Evolutionary conservation across 768 basidiomycete genomes (phyloP).

Genomic region (Leccinellum albellum): DNA sequence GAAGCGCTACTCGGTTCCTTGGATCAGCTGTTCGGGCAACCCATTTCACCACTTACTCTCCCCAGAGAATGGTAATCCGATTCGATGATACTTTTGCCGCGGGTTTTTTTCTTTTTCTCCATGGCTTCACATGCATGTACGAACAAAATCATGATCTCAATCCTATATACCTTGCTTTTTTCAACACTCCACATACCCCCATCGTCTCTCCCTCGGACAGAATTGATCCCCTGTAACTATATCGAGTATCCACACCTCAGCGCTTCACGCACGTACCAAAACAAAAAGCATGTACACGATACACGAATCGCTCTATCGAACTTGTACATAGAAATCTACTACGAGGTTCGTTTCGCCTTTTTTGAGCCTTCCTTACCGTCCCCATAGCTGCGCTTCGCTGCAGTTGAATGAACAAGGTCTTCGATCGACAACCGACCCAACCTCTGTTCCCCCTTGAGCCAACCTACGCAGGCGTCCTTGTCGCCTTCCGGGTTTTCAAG

Average conservation of each 20-base stretch:
- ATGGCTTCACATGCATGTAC: conserved; percentile 3
- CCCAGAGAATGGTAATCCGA: conserved; percentile 13
- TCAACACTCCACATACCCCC: background rate
- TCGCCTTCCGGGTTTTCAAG: conserved; percentile 67
- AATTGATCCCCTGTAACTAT: conserved; percentile 14
- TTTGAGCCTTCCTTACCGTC: conserved; percentile 22
- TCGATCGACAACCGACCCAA: conserved; percentile 42
- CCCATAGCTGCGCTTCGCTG: conserved; percentile 25
- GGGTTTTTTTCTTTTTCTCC: background rate
- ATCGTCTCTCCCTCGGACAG: conserved; percentile 1
- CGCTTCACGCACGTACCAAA: background rate
- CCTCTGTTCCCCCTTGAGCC: conserved; percentile 57
- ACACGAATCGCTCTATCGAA: background rate
- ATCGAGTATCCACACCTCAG: conserved; percentile 13
- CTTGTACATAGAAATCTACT: background rate
- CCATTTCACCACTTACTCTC: conserved; percentile 23
- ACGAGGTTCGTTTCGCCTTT: conserved; percentile 28
- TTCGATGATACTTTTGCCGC: background rate
- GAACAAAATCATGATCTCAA: background rate
- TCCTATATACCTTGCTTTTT: conserved; percentile 4
- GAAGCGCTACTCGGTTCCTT: conserved; percentile 18
- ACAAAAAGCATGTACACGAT: conserved; percentile 2
- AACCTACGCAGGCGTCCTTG: conserved; percentile 63
- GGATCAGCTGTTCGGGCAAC: conserved; percentile 31
- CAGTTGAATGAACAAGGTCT: conserved; percentile 20